Percentiles rank a stretch among this genome's conserved stretches.
Conservation (phyloP, 2,329 filamentous ascomycete genomes). For the Pseudogymnoascus sp. region DNA sequence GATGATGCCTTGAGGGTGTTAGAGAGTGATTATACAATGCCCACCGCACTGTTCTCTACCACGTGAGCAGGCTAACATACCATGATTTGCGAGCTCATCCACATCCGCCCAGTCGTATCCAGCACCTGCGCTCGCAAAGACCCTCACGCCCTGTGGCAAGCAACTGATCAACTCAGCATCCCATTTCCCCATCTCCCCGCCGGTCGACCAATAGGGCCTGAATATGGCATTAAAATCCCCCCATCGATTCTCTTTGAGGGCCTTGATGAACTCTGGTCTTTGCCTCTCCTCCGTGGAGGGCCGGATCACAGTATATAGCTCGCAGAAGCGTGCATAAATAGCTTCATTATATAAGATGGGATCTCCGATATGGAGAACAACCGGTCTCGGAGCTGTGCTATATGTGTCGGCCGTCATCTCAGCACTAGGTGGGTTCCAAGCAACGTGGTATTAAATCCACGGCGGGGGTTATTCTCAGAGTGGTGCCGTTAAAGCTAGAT, state of each 20-base stretch:
- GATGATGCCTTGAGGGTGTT: slow-evolving; percentile 38
- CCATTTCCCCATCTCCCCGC: slow-evolving; percentile 58
- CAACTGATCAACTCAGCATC: slow-evolving; percentile 48
- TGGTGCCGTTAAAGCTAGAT: background rate
- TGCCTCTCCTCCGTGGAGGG: slow-evolving; percentile 42
- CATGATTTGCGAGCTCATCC: slow-evolving; percentile 50
- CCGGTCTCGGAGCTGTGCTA: slow-evolving; percentile 17
- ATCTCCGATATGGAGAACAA: slow-evolving; percentile 28
- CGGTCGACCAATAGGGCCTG: slow-evolving; percentile 55
- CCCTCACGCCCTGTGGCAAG: slow-evolving; percentile 43
- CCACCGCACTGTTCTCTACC: background rate
- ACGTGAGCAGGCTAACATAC: slow-evolving; percentile 14
- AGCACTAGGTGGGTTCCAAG: background rate
- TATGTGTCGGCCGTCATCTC: background rate
- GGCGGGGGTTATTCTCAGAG: background rate
- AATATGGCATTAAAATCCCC: slow-evolving; percentile 45
- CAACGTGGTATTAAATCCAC: background rate
- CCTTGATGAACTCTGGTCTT: slow-evolving; percentile 40
- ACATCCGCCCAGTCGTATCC: slow-evolving; percentile 58
- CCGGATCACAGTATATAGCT: slow-evolving; percentile 37
- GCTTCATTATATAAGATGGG: slow-evolving; percentile 26
- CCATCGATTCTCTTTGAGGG: slow-evolving; percentile 43
- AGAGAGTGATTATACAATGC: background rate
- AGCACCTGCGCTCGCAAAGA: slow-evolving; percentile 52
- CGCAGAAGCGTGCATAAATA: slow-evolving; percentile 31